phyloP scores from a whole-genome alignment of 2,329 filamentous ascomycete genomes.

The Fusarium heterosporum region DNA sequence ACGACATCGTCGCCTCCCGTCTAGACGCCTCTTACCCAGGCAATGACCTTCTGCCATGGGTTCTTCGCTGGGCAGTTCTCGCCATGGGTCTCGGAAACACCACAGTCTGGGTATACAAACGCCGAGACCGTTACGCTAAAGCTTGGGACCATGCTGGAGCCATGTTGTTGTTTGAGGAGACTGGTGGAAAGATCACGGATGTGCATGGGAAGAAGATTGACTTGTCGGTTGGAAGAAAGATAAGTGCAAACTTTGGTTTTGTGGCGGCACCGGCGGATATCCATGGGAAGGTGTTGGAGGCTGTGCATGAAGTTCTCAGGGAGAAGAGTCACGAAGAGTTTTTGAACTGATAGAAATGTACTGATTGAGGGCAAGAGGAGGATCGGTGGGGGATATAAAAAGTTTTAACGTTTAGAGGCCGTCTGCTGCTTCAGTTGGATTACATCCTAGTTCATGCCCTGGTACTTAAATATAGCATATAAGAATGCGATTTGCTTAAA shows the following conservation, averaged over 20 bases:
- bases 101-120: conserved; percentile 68
- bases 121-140: conserved; percentile 61
- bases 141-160: conserved; percentile 71
- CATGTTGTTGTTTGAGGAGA: conserved; percentile 68
- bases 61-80: conserved; percentile 65
- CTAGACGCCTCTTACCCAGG: conserved; percentile 60
- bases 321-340: conserved; percentile 49
- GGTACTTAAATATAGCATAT: conserved; percentile 5
- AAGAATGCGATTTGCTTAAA: conserved; percentile 14
- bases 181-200: conserved; percentile 67
- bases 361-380: accelerated
- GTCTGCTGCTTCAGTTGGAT: neutral
- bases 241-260: conserved; percentile 66
- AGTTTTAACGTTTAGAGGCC: neutral
- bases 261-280: conserved; percentile 62
- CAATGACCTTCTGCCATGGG: conserved; percentile 67
- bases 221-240: conserved; percentile 60
- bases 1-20: conserved; percentile 57
- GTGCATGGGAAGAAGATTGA: conserved; percentile 64
- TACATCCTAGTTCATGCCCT: neutral
- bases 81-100: conserved; percentile 65
- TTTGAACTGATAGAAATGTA: conserved; percentile 12
- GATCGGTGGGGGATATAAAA: neutral
- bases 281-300: conserved; percentile 64
- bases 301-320: conserved; percentile 80